Base-by-base conservation (phyloP, 2,329 filamentous ascomycete species). In the Exophiala mesophila region DNA sequence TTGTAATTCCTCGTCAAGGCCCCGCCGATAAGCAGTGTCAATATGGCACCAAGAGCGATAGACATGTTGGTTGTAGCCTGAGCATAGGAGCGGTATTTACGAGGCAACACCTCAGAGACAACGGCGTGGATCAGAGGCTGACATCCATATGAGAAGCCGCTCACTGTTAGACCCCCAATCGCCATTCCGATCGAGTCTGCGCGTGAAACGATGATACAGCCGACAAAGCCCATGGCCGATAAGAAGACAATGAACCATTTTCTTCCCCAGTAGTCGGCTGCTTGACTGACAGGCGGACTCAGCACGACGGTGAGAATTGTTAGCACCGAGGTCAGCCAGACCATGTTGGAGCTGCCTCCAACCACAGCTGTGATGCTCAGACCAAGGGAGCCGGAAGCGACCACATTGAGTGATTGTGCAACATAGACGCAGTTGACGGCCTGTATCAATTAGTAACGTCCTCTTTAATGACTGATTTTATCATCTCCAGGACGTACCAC, bases 241-340 rank as follows among this genome's bases (percentile, higher is more conserved):
- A 17, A 16, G 13, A 36, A 9, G 9, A 46, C 43, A 13, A 46
- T 30, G 17, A 46, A 41, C 37, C 30, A 36, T 33, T 46, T 46
- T 23, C 43, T n/a, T 8, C 43, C 43, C 31, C 37, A 46, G 20
- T 30, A 46, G 38, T 46, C 43, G 5, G 43, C 30, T 18, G 43
- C 43, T 46, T 46, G 43, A 4, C 37, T 41, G 10, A 33, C 38
- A 3, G 42, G 41, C 10, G 49, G 45, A 35, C 39, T 38, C n/a
- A 51, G 34, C 3, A 44, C 35, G n/a, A 43, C 33, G 2, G 43
- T 46, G 12, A 32, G 13, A 5, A 46, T 46, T 3, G 35, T 30
- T 10, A 46, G 41, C 10, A 33, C 43, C 28, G 40, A 37, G 24
- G 36, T 42, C n/a, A 46, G 24, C 43, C 43, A 46, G 13, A 46